Base-by-base conservation (phyloP, 176 grass and related monocot species). In the Sorghum bicolor region DNA sequence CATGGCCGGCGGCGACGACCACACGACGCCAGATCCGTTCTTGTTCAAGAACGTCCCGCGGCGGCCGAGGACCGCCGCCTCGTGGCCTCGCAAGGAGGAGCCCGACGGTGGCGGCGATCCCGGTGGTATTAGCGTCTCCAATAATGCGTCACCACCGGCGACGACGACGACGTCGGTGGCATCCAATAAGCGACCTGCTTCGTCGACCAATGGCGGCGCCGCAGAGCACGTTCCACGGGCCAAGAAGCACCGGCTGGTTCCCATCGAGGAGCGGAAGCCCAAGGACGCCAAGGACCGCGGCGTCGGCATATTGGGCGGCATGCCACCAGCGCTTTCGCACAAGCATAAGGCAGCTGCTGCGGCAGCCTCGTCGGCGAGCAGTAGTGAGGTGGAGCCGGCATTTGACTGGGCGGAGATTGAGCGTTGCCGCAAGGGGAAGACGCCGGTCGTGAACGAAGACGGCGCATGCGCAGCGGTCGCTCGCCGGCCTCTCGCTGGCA, bases 371-470 rank as follows among this genome's bases (percentile, higher is more conserved):
- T 57, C 53, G 53, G 15, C 75, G 75, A 63, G 55, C 8, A 38
- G 55, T 24, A 5, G 55, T 10, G 15, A 28, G 15, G 43, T 8
- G 53, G 53, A 48, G 25, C 0, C 2, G 10, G 15, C 3, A 2
- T 24, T 7, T 1, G 36, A 6, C 8, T 17, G 13, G 52, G 55
- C 6, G 3, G 36, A 63, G 22, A 19, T 30, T 16, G 8, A 29
- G 36, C 22, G 13, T 24, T 26, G 8, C n/a, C 75, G 13, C n/a
- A 78, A 78, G 76, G 76, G 76, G 14, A 78, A 78, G 75, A 41
- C 28, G 36, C 12, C 8, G 6, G 75, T 15, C 19, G 13, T 6
- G 3, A 53, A 76, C 31, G n/a, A 40, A 12, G n/a, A 26, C 38
- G 29, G 1, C 24, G 43, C 40, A 47, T 1, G 0, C 28, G 71